Evolutionary conservation across 148 eudicot species (phyloP).

Genomic region (Rhododendron molle): DNA sequence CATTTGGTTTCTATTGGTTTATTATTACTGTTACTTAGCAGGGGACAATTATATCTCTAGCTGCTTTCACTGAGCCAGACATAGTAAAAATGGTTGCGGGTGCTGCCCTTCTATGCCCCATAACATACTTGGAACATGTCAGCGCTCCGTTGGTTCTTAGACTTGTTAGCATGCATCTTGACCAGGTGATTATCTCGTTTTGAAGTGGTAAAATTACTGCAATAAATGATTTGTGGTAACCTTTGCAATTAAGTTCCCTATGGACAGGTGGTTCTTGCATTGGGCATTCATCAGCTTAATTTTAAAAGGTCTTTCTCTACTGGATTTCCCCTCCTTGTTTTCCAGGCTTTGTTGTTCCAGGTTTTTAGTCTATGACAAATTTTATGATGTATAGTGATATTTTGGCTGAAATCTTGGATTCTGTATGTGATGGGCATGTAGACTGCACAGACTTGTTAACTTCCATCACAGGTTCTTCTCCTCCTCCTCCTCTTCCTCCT

Average conservation of each 20-base stretch:
- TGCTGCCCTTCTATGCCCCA: conserved; percentile 91
- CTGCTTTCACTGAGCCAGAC: conserved; percentile 87
- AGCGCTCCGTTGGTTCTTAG: conserved; percentile 66
- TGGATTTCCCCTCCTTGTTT: conserved; percentile 2
- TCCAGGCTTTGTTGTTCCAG: neutral
- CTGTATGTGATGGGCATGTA: conserved; percentile 63
- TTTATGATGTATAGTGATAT: conserved; percentile 45
- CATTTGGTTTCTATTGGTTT: neutral
- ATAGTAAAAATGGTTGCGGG: conserved; percentile 75
- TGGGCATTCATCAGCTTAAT: conserved; percentile 92
- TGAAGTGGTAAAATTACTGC: conserved; percentile 4
- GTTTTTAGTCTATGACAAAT: neutral
- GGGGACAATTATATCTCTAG: conserved; percentile 95
- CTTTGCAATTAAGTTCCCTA: neutral
- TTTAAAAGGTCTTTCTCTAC: conserved; percentile 56
- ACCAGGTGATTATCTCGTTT: conserved; percentile 46
- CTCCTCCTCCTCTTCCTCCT: neutral
- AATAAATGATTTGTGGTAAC: conserved; percentile 5
- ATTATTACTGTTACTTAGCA: conserved; percentile 21
- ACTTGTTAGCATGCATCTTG: conserved; percentile 73
- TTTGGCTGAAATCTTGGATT: conserved; percentile 55
- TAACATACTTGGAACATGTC: conserved; percentile 82
- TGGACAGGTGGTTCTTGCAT: conserved; percentile 63
- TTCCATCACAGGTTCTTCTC: conserved; percentile 63
- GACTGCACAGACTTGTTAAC: conserved; percentile 70